Evolutionary conservation across 495 filamentous ascomycete genomes (phyloP).

Genomic region (Tuber magnatum): DNA sequence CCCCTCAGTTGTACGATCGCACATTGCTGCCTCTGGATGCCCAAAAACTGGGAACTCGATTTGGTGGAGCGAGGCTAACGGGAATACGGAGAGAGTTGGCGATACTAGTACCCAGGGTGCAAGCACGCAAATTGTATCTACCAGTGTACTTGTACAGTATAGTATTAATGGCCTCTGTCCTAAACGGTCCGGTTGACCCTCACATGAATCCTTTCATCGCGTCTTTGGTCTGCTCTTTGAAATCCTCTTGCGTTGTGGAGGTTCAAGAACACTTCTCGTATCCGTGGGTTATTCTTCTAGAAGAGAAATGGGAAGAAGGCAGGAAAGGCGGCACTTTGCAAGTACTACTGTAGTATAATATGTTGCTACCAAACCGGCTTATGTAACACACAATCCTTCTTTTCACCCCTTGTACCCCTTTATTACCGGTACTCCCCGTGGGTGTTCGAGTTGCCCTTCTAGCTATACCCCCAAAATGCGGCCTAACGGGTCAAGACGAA

Average conservation of each 20-base stretch:
- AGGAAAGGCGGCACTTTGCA: not conserved
- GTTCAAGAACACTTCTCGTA: not conserved
- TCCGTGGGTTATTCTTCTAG: not conserved
- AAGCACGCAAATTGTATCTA: not conserved
- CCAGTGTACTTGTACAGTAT: no score
- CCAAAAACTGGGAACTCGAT: not conserved
- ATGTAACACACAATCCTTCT: not conserved
- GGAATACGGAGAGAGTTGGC: not conserved
- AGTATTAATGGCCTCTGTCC: not conserved
- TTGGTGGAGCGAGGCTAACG: not conserved
- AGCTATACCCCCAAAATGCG: not conserved
- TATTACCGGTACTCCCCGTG: no score
- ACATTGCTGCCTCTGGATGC: not conserved
- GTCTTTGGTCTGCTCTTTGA: not conserved
- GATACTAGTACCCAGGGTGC: not conserved
- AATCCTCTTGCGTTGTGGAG: not conserved
- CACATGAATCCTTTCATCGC: not conserved
- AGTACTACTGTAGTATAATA: no score
- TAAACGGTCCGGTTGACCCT: not conserved
- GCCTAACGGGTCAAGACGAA: not conserved
- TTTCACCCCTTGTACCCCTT: not conserved
- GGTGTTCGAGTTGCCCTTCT: no score
- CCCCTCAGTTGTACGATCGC: not conserved
- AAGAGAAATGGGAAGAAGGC: not conserved
- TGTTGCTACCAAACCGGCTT: not conserved